Base-by-base conservation (phyloP, 768 basidiomycete genomes). In the Leccinum sublutescens region DNA sequence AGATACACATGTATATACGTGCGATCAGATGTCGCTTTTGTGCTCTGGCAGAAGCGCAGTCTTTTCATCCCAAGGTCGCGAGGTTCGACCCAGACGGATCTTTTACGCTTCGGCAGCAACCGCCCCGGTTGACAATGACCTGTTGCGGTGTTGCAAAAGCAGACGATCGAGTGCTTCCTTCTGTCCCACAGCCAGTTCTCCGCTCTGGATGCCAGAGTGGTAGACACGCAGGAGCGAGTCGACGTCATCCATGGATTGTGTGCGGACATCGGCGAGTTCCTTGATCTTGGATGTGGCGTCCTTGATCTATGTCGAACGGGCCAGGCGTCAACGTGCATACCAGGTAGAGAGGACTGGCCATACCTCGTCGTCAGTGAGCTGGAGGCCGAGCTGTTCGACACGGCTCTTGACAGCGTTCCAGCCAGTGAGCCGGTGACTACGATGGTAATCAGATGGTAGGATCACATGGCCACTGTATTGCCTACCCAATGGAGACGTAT, bases 341-440 rank as follows among this genome's bases (percentile, higher is more conserved):
- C 38, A 25, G 34, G 52, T 47, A 27, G 10, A 34, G 34, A 7
- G 9, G 12, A 50, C 48, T 19, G 29, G 33, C 57, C 7, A 49
- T 55, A 88, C 89, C 84, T 95, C 88, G 5, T 91, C 96, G 70
- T 99, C 97, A 3, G 85, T 90, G 66, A 99, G 82, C 57, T 83
- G 80, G 59, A 99, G 83, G 59, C 93, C 89, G 50, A 99, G 86
- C 74, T 99, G 97, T 78, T 99, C 97, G 23, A 96, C 97, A 73
- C 97, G 92, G 58, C 91, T 94, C 85, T 98, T 99, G 85, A 99
- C 95, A 45, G 97, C 97, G 74, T 98, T 98, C 97, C 96, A 99
- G 51, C 96, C 96, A 7, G 95, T 98, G 61, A 98, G 80, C 68
- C 95, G 92, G 75, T 97, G 95, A 27, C 93, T 91, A 60, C 5